Conservation (phyloP, 805 yeast species). For the Schwanniomyces yamadae region DNA sequence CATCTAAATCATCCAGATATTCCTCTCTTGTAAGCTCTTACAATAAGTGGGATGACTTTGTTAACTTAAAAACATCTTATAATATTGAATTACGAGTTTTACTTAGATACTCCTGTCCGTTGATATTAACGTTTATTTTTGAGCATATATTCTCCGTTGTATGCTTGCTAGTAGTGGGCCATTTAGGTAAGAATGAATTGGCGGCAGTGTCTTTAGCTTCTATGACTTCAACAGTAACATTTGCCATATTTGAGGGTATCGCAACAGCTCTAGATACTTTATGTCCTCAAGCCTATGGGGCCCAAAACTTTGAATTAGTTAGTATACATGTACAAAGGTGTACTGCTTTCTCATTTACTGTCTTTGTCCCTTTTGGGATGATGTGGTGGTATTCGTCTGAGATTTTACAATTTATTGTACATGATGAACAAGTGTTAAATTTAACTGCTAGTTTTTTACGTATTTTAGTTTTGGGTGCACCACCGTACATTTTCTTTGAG, state of each 20-base stretch:
- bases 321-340: conserved; percentile 40
- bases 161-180: conserved; percentile 44
- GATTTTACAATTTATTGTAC: conserved; percentile 31
- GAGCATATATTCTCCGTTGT: conserved; percentile 46
- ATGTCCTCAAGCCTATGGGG: conserved; percentile 48
- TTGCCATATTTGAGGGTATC: conserved; percentile 47
- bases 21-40: conserved; percentile 8
- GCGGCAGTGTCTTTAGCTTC: conserved; percentile 47
- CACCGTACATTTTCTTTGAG: conserved; percentile 44
- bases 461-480: conserved; percentile 38
- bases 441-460: conserved; percentile 37
- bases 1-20: conserved; percentile 1
- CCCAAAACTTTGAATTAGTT: conserved; percentile 38
- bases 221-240: conserved; percentile 44
- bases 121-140: conserved; percentile 39
- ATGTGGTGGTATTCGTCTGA: conserved; percentile 39
- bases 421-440: conserved; percentile 29
- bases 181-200: conserved; percentile 43
- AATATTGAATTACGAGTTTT: conserved; percentile 28
- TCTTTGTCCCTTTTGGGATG: conserved; percentile 39
- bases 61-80: conserved; percentile 25
- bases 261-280: conserved; percentile 46
- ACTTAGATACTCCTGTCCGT: conserved; percentile 35
- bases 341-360: conserved; percentile 29
- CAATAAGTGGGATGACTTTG: conserved; percentile 32